Conservation (phyloP, 371 early-diverging fungal species). For the Mortierella polycephala region DNA sequence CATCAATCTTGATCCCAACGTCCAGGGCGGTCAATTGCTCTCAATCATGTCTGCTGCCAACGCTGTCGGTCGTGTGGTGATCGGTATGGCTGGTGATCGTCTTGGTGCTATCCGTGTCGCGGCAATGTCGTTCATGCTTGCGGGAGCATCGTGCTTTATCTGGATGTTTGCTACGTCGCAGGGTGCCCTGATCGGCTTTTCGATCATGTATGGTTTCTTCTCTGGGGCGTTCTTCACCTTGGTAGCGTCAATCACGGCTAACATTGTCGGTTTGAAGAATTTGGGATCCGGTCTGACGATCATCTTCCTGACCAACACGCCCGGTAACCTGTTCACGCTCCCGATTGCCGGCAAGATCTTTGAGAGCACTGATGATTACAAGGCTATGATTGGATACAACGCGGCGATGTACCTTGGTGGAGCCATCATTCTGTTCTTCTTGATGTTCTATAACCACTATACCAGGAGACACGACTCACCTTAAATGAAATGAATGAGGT, state of each 20-base stretch:
- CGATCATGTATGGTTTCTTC: conserved; percentile 64
- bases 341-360: conserved; percentile 68
- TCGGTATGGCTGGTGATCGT: conserved; percentile 55
- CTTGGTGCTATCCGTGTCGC: conserved; percentile 53
- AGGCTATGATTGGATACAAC: conserved; percentile 46
- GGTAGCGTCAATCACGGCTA: conserved; percentile 63
- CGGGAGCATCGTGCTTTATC: conserved; percentile 59
- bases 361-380: conserved; percentile 52
- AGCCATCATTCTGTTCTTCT: conserved; percentile 13
- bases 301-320: conserved; percentile 65
- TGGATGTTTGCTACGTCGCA: conserved; percentile 69
- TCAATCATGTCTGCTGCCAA: conserved; percentile 66
- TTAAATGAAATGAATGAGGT: not conserved
- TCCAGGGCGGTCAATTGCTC: conserved; percentile 58
- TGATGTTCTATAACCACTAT: conserved; percentile 50
- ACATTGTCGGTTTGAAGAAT: conserved; percentile 63
- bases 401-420: conserved; percentile 36
- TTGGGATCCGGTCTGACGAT: conserved; percentile 67
- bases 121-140: conserved; percentile 51
- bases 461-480: conserved; percentile 23
- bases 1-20: conserved; percentile 54
- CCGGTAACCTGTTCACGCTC: conserved; percentile 68
- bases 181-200: conserved; percentile 60
- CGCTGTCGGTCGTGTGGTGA: conserved; percentile 67
- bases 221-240: conserved; percentile 69